phyloP scores from a whole-genome alignment of 495 filamentous ascomycete species.

The Hypoxylon fragiforme region DNA sequence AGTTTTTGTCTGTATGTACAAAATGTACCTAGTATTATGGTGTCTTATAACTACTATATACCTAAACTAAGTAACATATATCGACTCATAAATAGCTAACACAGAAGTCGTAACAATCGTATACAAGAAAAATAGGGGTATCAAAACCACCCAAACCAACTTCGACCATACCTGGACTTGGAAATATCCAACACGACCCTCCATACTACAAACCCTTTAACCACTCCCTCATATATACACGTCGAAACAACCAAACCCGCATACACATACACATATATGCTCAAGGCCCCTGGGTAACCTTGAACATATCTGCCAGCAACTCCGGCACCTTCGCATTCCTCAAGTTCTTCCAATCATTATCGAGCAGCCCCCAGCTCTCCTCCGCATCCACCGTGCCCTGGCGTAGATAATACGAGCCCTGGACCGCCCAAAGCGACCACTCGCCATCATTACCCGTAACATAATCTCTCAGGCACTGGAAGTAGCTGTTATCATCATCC shows the following conservation, averaged over 20 bases:
- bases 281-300: conserved; percentile 50
- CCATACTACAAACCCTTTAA: too few relatives aligned
- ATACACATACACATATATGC: too few relatives aligned
- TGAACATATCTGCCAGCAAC: conserved; percentile 45
- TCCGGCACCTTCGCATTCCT: conserved; percentile 45
- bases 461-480: conserved; percentile 49
- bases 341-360: conserved; percentile 48
- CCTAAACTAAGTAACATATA: too few relatives aligned
- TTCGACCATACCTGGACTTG: background rate
- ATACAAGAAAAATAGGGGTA: background rate
- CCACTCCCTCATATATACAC: background rate
- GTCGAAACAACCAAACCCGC: too few relatives aligned
- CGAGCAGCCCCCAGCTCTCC: conserved; percentile 51
- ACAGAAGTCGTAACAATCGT: background rate
- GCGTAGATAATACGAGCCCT: conserved; percentile 54
- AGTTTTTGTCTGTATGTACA: too few relatives aligned
- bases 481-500: conserved; percentile 42
- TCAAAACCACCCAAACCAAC: background rate
- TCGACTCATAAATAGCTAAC: too few relatives aligned
- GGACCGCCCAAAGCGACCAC: conserved; percentile 55
- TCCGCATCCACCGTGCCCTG: conserved; percentile 46
- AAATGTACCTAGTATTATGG: too few relatives aligned
- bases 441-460: conserved; percentile 52
- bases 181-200: background rate
- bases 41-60: too few relatives aligned